Conservation (phyloP, 1,284 basidiomycete genomes). For the Trichosporon faecale region DNA sequence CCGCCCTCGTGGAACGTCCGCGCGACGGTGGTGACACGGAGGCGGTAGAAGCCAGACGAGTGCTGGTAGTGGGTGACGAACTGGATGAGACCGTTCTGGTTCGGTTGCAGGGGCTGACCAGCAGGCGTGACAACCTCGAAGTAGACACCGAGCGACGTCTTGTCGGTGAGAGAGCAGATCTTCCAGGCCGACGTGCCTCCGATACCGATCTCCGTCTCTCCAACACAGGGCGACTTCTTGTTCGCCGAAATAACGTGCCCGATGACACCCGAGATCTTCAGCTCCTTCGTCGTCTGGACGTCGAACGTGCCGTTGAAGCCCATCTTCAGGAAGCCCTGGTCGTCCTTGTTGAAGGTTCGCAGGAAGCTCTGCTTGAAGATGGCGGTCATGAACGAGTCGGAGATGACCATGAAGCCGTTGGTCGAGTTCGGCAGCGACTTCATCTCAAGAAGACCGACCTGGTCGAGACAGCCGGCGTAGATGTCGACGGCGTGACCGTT, state of each 20-base stretch:
- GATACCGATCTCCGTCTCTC: constrained; percentile 99
- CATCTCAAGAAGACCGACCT: constrained; percentile 98
- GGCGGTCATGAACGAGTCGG: constrained; percentile 95
- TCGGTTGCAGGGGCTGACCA: constrained; percentile 85
- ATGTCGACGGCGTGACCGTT: constrained; percentile 95
- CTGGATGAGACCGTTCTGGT: constrained; percentile 92
- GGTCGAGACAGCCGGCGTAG: constrained; percentile 96
- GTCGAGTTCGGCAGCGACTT: constrained; percentile 91
- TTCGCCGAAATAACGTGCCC: constrained; percentile 96
- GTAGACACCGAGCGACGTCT: constrained; percentile 87
- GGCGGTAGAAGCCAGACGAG: constrained; percentile 85
- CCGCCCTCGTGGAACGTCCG: constrained; percentile 97
- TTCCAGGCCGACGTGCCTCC: constrained; percentile 99
- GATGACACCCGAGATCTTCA: constrained; percentile 97
- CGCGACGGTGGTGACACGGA: constrained; percentile 95
- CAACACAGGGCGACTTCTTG: constrained; percentile 94
- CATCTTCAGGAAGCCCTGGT: constrained; percentile 89
- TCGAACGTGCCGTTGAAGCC: constrained; percentile 99
- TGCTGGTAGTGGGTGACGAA: constrained; percentile 99
- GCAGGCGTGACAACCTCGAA: constrained; percentile 99
- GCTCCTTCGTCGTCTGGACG: constrained; percentile 96
- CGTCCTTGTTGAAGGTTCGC: constrained; percentile 89
- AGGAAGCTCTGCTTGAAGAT: constrained; percentile 99
- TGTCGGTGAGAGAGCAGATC: constrained; percentile 84
- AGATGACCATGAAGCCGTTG: constrained; percentile 92